Evolutionary conservation across 352 stramenopile genomes (phyloP).

Genomic region (Pythium insidiosum): DNA sequence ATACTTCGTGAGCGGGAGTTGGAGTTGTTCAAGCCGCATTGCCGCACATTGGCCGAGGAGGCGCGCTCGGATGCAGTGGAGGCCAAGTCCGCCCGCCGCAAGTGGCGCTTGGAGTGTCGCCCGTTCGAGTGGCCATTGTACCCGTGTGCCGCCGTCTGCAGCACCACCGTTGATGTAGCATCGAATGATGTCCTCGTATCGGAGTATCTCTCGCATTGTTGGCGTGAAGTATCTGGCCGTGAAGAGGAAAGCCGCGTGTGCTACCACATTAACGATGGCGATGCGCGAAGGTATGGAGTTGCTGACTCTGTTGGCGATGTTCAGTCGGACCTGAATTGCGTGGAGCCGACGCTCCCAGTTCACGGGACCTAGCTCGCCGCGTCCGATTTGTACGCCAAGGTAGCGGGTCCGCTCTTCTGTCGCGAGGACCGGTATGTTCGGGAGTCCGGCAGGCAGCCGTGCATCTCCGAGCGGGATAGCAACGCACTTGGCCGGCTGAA

Average conservation of each 20-base stretch:
- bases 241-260: constrained; percentile 3
- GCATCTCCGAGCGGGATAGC: background rate
- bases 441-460: background rate
- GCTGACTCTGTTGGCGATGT: background rate
- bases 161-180: background rate
- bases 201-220: background rate
- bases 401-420: constrained; percentile 1
- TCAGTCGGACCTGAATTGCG: background rate
- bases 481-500: constrained; percentile 12
- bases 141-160: no score
- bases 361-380: background rate
- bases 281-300: background rate
- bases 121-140: no score
- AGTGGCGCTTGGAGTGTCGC: no score
- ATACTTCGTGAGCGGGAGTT: background rate
- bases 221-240: constrained; percentile 6
- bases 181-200: background rate
- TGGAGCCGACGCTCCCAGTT: constrained; percentile 1
- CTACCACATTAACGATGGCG: background rate
- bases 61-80: background rate
- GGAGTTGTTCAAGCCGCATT: background rate
- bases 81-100: background rate
- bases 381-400: constrained; percentile 6
- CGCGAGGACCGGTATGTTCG: constrained; percentile 3
- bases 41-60: background rate